Conservation (phyloP, 148 eudicot genomes). For the Spergularia bocconei region DNA sequence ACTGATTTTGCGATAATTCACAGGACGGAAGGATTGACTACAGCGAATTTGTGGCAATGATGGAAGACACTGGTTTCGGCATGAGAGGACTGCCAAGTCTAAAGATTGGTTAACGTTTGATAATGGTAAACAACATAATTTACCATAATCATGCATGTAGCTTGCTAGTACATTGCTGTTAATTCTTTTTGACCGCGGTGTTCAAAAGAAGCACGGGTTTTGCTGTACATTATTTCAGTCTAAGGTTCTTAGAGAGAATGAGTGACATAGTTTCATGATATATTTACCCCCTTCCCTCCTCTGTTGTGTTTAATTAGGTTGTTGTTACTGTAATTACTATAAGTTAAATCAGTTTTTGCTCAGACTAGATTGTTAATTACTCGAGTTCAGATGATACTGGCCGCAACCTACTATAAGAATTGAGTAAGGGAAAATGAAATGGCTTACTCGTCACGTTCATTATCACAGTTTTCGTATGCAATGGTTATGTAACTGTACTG, state of each 20-base stretch:
- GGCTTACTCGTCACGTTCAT: too few relatives aligned
- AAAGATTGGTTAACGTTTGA: conserved; percentile 13
- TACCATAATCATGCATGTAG: neutral
- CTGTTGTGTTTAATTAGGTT: conserved; percentile 1
- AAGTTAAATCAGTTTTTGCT: conserved; percentile 12
- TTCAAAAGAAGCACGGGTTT: neutral
- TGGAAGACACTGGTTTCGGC: conserved; percentile 48
- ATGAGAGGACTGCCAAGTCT: conserved; percentile 23
- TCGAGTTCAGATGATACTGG: too few relatives aligned
- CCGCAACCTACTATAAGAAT: too few relatives aligned
- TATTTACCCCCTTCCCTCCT: neutral
- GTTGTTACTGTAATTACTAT: conserved; percentile 20
- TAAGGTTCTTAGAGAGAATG: conserved; percentile 7
- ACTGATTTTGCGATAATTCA: conserved; percentile 13
- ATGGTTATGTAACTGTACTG: too few relatives aligned
- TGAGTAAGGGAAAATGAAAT: too few relatives aligned
- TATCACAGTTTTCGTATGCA: too few relatives aligned
- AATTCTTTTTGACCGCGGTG: conserved; percentile 1
- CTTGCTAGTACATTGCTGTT: conserved; percentile 6
- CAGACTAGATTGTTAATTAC: too few relatives aligned
- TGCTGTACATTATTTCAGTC: conserved; percentile 28
- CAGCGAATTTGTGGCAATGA: conserved; percentile 62
- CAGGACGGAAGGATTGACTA: conserved; percentile 66
- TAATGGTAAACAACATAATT: conserved; percentile 24
- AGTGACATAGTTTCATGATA: neutral